These are phyloP conservation scores for Lentinula edodes DNA, from an alignment of 768 basidiomycete genomes.

Conservation along the genomic window DNA sequence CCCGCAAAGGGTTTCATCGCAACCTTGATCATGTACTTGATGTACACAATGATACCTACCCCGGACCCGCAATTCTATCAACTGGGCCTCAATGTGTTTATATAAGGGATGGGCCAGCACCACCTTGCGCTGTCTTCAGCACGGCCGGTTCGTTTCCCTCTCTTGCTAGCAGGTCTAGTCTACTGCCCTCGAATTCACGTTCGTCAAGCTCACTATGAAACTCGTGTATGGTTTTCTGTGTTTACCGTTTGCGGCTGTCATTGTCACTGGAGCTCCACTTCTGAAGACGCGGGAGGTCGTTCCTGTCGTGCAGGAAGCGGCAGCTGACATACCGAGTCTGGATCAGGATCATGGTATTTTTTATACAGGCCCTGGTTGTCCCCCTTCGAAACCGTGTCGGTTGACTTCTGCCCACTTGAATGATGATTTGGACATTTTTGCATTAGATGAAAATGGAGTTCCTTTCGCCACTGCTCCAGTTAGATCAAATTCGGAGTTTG, in stretches of 20 bases:
- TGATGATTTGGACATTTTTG: neutral
- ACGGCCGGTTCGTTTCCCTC: neutral
- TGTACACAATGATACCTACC: neutral
- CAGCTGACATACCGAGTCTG: neutral
- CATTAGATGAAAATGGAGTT: neutral
- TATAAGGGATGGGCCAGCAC: neutral
- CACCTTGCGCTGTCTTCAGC: neutral
- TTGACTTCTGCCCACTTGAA: neutral
- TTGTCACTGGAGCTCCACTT: neutral
- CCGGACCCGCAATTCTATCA: neutral
- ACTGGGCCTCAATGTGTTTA: neutral
- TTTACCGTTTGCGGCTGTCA: neutral
- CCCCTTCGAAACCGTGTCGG: neutral
- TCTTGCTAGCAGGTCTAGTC: constrained; percentile 4
- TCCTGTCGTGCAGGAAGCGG: neutral
- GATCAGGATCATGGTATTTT: neutral
- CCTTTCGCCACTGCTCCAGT: neutral
- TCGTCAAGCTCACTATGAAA: neutral
- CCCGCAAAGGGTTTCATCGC: too few relatives aligned
- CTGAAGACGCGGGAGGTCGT: neutral
- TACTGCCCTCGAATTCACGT: neutral
- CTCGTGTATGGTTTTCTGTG: neutral
- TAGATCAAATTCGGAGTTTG: neutral
- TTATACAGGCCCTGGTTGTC: neutral
- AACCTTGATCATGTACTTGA: too few relatives aligned